Conservation (phyloP, 2,329 filamentous ascomycete species). For the Fusarium guadeloupense region DNA sequence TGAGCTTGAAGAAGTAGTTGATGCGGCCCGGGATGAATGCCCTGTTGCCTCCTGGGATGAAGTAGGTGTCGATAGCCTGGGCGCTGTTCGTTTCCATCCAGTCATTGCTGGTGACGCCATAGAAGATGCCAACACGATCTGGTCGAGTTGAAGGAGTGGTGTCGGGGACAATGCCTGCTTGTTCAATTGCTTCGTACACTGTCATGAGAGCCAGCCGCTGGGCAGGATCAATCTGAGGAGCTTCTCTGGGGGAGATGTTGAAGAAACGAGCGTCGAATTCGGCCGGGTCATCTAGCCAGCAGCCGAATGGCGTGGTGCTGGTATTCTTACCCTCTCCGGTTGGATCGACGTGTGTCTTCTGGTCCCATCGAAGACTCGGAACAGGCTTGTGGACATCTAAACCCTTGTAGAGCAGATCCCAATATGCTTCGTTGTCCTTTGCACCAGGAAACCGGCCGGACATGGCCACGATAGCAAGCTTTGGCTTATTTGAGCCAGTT, state of each 20-base stretch:
- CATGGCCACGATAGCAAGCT: slow-evolving; percentile 69
- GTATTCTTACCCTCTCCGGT: slow-evolving; percentile 72
- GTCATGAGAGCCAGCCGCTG: slow-evolving; percentile 72
- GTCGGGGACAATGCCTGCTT: slow-evolving; percentile 71
- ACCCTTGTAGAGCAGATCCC: slow-evolving; percentile 71
- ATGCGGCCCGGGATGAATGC: slow-evolving; percentile 68
- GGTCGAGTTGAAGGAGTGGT: slow-evolving; percentile 68
- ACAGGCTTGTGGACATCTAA: slow-evolving; percentile 69
- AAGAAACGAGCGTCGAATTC: slow-evolving; percentile 76
- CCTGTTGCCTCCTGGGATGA: slow-evolving; percentile 54
- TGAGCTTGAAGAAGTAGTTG: slow-evolving; percentile 82
- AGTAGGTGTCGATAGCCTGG: slow-evolving; percentile 70
- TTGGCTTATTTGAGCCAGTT: slow-evolving; percentile 9
- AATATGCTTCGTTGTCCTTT: slow-evolving; percentile 67
- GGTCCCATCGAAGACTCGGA: slow-evolving; percentile 44
- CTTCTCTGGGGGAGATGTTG: slow-evolving; percentile 68
- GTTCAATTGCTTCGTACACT: slow-evolving; percentile 74
- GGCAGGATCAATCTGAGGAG: slow-evolving; percentile 66
- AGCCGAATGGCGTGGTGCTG: slow-evolving; percentile 49
- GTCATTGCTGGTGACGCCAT: slow-evolving; percentile 80
- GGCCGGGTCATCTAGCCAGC: slow-evolving; percentile 69
- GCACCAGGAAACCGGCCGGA: slow-evolving; percentile 71
- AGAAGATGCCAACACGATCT: slow-evolving; percentile 74
- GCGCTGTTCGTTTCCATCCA: slow-evolving; percentile 80
- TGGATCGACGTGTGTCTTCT: slow-evolving; percentile 54